A percentile compares a stretch with the other conserved stretches of the same genome.
phyloP scores from a whole-genome alignment of 2,329 filamentous ascomycete species.

The Colletotrichum viniferum region DNA sequence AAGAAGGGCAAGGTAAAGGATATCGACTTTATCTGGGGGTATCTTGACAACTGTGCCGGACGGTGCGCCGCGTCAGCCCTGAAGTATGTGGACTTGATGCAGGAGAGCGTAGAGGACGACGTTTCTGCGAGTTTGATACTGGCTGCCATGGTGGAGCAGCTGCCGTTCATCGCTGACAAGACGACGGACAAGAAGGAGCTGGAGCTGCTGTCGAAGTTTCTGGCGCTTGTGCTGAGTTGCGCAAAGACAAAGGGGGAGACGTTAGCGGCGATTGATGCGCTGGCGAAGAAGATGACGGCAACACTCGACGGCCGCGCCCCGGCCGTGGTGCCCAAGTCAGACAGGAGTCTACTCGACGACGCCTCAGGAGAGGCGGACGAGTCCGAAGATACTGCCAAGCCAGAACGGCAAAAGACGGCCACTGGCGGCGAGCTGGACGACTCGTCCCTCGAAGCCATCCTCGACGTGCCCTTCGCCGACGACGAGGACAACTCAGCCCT shows the following conservation, averaged over 20 bases:
- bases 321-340: neutral
- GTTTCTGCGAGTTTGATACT: conserved; percentile 65
- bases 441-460: conserved; percentile 55
- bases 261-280: conserved; percentile 26
- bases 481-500: conserved; percentile 58
- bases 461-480: conserved; percentile 51
- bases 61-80: conserved; percentile 78
- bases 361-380: neutral
- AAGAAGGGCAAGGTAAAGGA: conserved; percentile 25
- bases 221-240: conserved; percentile 61
- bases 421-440: conserved; percentile 29
- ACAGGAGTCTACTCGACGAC: neutral
- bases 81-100: conserved; percentile 78
- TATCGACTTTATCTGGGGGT: conserved; percentile 62
- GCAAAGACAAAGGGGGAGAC: conserved; percentile 56
- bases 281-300: conserved; percentile 33
- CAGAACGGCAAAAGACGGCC: neutral
- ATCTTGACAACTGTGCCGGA: conserved; percentile 82
- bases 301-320: neutral
- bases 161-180: conserved; percentile 66
- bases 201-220: conserved; percentile 57
- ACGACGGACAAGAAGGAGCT: conserved; percentile 48
- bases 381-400: neutral
- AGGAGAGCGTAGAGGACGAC: conserved; percentile 45
- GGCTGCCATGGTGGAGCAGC: conserved; percentile 76